Percentiles rank a stretch among this genome's conserved stretches.
These are phyloP conservation scores for Lepraria neglecta DNA, from an alignment of 495 filamentous ascomycete species.

Conservation along the genomic window DNA sequence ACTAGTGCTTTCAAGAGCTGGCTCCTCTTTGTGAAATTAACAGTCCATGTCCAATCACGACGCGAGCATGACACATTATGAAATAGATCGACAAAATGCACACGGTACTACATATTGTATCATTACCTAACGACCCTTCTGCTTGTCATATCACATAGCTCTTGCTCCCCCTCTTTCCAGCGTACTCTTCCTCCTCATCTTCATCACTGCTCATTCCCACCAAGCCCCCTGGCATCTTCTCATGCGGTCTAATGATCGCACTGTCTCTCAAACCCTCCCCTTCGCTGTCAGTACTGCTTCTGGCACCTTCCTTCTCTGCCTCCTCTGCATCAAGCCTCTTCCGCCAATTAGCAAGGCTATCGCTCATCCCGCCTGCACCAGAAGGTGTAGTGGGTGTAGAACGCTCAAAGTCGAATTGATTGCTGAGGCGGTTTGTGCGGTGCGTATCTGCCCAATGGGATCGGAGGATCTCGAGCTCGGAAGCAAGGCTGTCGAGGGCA, in stretches of 20 bases:
- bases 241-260: slow-evolving; percentile 17
- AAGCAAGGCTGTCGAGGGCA: slow-evolving; percentile 84
- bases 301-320: slow-evolving; percentile 11
- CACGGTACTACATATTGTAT: slow-evolving; percentile 3
- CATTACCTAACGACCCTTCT: not conserved
- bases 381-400: slow-evolving; percentile 49
- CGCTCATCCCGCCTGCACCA: slow-evolving; percentile 50
- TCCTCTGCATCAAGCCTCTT: slow-evolving; percentile 65
- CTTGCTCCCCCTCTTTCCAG: not conserved
- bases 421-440: slow-evolving; percentile 85
- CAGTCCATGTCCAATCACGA: slow-evolving; percentile 1
- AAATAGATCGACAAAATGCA: not conserved
- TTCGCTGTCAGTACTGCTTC: slow-evolving; percentile 16
- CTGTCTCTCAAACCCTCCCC: slow-evolving; percentile 14
- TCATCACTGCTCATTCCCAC: slow-evolving; percentile 21
- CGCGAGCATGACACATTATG: slow-evolving; percentile 1
- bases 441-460: slow-evolving; percentile 93
- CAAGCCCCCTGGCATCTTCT: slow-evolving; percentile 25
- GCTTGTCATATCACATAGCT: slow-evolving; percentile 2
- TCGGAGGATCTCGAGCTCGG: slow-evolving; percentile 81
- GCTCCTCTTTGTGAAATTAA: slow-evolving; percentile 7
- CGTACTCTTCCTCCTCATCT: slow-evolving; percentile 7
- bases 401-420: slow-evolving; percentile 76
- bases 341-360: slow-evolving; percentile 68
- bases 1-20: not conserved